Evolutionary conservation across 176 grass and related monocot genomes (phyloP).

Genomic region (Chrysopogon serrulatus): DNA sequence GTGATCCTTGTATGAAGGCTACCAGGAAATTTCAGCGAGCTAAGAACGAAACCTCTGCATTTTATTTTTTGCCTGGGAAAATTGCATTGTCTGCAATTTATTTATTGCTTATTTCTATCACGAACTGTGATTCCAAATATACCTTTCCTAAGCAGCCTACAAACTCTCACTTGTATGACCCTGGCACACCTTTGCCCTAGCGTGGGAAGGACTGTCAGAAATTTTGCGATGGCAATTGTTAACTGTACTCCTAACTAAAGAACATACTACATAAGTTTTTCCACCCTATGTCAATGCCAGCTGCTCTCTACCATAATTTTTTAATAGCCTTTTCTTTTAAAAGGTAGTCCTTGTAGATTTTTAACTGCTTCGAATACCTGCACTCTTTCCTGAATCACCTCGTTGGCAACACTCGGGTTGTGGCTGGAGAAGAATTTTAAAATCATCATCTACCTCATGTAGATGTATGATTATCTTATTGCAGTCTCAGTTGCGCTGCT

Average conservation of each 20-base stretch:
- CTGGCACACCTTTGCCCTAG: not conserved
- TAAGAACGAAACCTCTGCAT: not conserved
- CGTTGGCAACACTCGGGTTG: not conserved
- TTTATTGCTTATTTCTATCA: not conserved
- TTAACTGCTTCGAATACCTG: not conserved
- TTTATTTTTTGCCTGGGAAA: not conserved
- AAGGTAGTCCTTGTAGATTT: not conserved
- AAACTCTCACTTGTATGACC: not conserved
- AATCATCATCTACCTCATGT: not conserved
- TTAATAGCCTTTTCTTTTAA: not conserved
- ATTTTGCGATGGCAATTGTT: not conserved
- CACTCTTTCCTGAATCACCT: not conserved
- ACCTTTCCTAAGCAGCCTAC: not conserved
- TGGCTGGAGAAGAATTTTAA: not conserved
- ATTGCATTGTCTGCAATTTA: not conserved
- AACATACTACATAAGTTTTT: not conserved
- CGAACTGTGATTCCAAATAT: not conserved
- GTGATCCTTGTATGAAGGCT: not conserved
- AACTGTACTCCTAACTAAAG: not conserved
- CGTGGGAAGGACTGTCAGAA: not conserved
- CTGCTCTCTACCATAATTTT: not conserved
- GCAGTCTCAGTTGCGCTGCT: not conserved
- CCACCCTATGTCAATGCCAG: not conserved
- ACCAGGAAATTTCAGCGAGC: not conserved
- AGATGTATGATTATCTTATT: not conserved